Conservation (phyloP, 495 filamentous ascomycete species). For the Penicillium canariense region DNA sequence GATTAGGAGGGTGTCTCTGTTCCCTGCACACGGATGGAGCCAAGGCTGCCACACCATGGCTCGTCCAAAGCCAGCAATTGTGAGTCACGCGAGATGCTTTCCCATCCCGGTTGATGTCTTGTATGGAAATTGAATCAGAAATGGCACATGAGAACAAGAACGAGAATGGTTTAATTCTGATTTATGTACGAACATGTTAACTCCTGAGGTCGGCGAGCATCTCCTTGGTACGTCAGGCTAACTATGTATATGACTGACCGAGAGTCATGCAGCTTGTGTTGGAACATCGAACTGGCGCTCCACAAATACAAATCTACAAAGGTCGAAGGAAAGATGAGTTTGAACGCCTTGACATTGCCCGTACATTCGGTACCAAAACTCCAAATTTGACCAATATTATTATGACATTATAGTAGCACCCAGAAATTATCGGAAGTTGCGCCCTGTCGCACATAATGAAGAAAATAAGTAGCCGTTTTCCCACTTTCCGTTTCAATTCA, state of each 20-base stretch:
- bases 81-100: not conserved
- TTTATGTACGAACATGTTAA: no score
- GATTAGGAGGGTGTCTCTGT: not conserved
- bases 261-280: no score
- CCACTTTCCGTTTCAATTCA: not conserved
- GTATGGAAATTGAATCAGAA: not conserved
- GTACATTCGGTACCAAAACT: conserved; percentile 7
- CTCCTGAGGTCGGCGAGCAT: no score
- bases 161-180: no score
- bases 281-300: no score
- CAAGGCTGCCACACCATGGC: not conserved
- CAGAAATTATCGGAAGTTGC: not conserved
- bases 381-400: conserved; percentile 19
- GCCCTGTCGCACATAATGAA: not conserved
- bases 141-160: no score
- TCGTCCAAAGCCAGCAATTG: not conserved
- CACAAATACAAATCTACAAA: not conserved
- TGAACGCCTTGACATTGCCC: conserved; percentile 1
- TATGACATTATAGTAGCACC: conserved; percentile 22
- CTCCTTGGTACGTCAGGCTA: no score
- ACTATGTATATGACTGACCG: no score
- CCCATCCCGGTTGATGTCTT: not conserved
- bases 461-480: not conserved
- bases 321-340: not conserved
- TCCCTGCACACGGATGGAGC: not conserved